A percentile compares a stretch with the other conserved stretches of the same genome.
These are phyloP conservation scores for Zea luxurians DNA, from an alignment of 176 grass and related monocot genomes.

Conservation along the genomic window DNA sequence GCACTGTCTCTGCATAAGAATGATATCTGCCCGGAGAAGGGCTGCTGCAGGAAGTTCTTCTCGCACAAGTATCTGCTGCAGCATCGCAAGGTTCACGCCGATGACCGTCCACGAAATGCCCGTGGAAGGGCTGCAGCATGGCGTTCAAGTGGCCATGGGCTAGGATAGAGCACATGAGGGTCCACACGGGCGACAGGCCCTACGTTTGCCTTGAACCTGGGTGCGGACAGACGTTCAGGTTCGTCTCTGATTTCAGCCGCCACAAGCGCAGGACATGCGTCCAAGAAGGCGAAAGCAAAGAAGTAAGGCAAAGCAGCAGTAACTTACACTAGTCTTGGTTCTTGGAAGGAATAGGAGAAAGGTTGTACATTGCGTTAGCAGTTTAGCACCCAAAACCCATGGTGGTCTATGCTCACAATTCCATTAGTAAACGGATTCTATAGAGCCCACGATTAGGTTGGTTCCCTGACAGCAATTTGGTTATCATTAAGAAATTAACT, in stretches of 20 bases:
- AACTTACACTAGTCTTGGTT: slow-evolving; percentile 16
- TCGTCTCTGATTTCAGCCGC: slow-evolving; percentile 86
- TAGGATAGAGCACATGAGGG: slow-evolving; percentile 87
- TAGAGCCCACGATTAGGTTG: slow-evolving; percentile 24
- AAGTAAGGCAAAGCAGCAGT: slow-evolving; percentile 27
- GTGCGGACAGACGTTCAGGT: slow-evolving; percentile 87
- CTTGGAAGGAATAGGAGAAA: not conserved
- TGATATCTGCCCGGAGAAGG: slow-evolving; percentile 67
- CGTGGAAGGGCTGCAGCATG: slow-evolving; percentile 79
- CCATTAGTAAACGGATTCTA: slow-evolving; percentile 12
- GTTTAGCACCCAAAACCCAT: slow-evolving; percentile 5
- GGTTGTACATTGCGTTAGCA: slow-evolving; percentile 43
- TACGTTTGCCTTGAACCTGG: slow-evolving; percentile 75
- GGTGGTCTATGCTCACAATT: slow-evolving; percentile 22
- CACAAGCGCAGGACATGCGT: slow-evolving; percentile 73
- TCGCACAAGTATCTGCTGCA: slow-evolving; percentile 87
- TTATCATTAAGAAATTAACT: not conserved
- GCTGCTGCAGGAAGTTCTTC: slow-evolving; percentile 76
- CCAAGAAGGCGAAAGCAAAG: slow-evolving; percentile 49
- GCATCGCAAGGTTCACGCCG: slow-evolving; percentile 84
- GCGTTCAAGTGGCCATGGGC: slow-evolving; percentile 98
- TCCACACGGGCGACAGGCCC: slow-evolving; percentile 84
- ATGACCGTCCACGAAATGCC: slow-evolving; percentile 69
- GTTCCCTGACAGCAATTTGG: not conserved
- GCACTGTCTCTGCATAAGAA: slow-evolving; percentile 66